These are phyloP conservation scores for Marasmius fiardii DNA, from an alignment of 1,284 basidiomycete species.

Conservation along the genomic window DNA sequence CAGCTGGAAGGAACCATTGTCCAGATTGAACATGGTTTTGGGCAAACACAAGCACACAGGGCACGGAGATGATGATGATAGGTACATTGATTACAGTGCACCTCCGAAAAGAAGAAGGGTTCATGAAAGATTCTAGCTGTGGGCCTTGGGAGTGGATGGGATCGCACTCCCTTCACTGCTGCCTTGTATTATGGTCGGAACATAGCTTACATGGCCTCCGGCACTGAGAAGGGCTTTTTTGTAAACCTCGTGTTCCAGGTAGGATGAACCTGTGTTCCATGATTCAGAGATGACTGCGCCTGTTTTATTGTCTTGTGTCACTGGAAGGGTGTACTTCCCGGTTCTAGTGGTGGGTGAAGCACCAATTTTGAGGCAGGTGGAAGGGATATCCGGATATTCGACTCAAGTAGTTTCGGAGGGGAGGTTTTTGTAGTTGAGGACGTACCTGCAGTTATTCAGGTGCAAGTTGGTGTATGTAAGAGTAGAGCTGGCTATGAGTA, in stretches of 20 bases:
- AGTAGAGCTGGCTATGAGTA: background rate
- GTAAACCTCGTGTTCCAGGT: background rate
- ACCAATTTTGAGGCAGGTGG: conserved; percentile 24
- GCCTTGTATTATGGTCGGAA: too few species aligned
- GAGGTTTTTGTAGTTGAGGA: conserved; percentile 27
- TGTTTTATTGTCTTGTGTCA: background rate
- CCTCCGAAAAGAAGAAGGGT: too few species aligned
- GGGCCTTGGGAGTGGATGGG: too few species aligned
- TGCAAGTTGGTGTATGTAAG: background rate
- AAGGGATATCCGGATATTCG: conserved; percentile 29
- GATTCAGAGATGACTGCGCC: conserved; percentile 4
- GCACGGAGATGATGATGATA: too few species aligned
- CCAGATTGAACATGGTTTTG: too few species aligned
- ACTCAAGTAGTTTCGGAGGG: conserved; percentile 27
- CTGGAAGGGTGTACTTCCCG: conserved; percentile 5
- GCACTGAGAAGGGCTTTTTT: too few species aligned
- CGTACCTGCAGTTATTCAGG: conserved; percentile 17
- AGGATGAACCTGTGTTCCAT: background rate
- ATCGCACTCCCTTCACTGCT: too few species aligned
- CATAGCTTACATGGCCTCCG: too few species aligned
- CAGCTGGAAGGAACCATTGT: too few species aligned
- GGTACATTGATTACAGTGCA: too few species aligned
- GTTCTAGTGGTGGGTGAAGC: conserved; percentile 18
- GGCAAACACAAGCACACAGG: too few species aligned
- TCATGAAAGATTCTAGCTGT: too few species aligned